A percentile compares a stretch with the other conserved stretches of the same genome.
Evolutionary conservation across 2,329 filamentous ascomycete species (phyloP).

Genomic region (Apiospora phragmitis): DNA sequence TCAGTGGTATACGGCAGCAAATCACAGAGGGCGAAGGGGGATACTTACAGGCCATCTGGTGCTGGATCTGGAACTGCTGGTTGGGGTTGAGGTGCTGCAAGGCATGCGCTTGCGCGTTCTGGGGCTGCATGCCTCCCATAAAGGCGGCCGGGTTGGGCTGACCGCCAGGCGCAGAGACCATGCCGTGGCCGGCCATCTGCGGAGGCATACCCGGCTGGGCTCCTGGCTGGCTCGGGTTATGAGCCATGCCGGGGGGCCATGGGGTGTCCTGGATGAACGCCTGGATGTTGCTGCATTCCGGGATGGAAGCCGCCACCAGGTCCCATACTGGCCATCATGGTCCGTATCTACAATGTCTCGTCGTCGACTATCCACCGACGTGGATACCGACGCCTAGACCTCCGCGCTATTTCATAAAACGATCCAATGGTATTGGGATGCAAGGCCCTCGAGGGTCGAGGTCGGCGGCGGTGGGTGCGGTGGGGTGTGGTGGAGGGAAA

Average conservation of each 20-base stretch:
- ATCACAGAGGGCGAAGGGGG: neutral
- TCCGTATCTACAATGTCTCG: constrained; percentile 19
- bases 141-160: constrained; percentile 73
- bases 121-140: constrained; percentile 76
- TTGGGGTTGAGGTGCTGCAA: constrained; percentile 71
- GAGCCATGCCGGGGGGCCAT: constrained; percentile 63
- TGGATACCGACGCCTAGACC: constrained; percentile 56
- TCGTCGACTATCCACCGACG: constrained; percentile 56
- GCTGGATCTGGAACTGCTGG: constrained; percentile 41
- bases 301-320: constrained; percentile 65
- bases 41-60: constrained; percentile 37
- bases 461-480: neutral
- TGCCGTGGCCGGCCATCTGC: constrained; percentile 63
- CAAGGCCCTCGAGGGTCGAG: constrained; percentile 17
- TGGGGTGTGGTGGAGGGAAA: constrained; percentile 2
- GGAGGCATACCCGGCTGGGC: constrained; percentile 67
- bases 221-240: constrained; percentile 70
- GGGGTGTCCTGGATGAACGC: constrained; percentile 65
- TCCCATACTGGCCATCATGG: constrained; percentile 72
- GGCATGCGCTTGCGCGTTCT: constrained; percentile 65
- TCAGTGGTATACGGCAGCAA: neutral
- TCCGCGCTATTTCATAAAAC: constrained; percentile 47
- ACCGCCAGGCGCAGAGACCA: constrained; percentile 71
- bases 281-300: constrained; percentile 70
- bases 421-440: neutral